These are phyloP conservation scores for Clonostachys rosea DNA, from an alignment of 2,329 filamentous ascomycete genomes.

Conservation along the genomic window DNA sequence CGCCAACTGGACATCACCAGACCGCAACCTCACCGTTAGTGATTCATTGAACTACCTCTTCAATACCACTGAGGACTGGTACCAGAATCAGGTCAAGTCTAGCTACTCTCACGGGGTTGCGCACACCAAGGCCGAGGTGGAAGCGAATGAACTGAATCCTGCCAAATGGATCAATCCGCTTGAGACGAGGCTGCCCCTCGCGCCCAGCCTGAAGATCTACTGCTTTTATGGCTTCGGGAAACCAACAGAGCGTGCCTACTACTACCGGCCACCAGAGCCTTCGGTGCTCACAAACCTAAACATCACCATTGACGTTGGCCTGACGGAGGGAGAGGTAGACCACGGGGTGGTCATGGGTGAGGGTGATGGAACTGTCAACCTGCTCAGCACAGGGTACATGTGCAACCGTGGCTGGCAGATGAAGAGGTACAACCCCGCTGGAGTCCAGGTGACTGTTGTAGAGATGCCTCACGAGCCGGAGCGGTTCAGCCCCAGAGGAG, in stretches of 20 bases:
- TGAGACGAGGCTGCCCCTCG: slow-evolving; percentile 79
- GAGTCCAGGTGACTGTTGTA: slow-evolving; percentile 74
- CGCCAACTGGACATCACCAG: slow-evolving; percentile 58
- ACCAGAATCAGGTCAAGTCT: slow-evolving; percentile 62
- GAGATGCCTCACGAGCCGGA: slow-evolving; percentile 98
- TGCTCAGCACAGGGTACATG: slow-evolving; percentile 95
- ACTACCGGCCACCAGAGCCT: slow-evolving; percentile 68
- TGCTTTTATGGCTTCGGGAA: slow-evolving; percentile 98
- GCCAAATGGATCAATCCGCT: slow-evolving; percentile 94
- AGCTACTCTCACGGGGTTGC: slow-evolving; percentile 90
- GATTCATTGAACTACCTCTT: slow-evolving; percentile 76
- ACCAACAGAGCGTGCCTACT: slow-evolving; percentile 88
- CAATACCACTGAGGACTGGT: slow-evolving; percentile 80
- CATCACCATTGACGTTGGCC: slow-evolving; percentile 65
- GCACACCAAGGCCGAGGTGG: slow-evolving; percentile 72
- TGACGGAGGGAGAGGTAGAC: slow-evolving; percentile 61
- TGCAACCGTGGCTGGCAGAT: slow-evolving; percentile 93
- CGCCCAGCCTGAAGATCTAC: slow-evolving; percentile 88
- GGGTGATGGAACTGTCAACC: slow-evolving; percentile 90
- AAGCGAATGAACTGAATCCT: slow-evolving; percentile 71
- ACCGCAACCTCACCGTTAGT: slow-evolving; percentile 75
- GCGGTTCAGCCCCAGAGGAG: slow-evolving; percentile 76
- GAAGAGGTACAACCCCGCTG: slow-evolving; percentile 87
- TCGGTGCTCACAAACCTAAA: slow-evolving; percentile 65
- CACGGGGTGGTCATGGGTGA: slow-evolving; percentile 94